These are phyloP conservation scores for Trichoderma koningiopsis DNA, from an alignment of 2,329 filamentous ascomycete genomes.

Conservation along the genomic window DNA sequence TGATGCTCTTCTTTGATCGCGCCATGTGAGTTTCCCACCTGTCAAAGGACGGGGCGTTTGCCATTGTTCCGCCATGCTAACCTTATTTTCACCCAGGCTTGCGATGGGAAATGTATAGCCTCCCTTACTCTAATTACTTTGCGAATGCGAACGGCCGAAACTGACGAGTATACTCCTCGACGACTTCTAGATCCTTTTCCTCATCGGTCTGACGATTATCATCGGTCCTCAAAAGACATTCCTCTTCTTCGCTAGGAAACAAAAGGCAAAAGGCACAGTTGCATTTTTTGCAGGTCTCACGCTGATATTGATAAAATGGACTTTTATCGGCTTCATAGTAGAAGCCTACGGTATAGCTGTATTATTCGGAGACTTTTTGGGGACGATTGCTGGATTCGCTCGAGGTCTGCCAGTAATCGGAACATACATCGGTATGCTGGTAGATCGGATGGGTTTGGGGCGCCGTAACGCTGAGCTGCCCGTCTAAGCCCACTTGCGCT, in stretches of 20 bases:
- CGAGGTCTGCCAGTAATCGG: constrained; percentile 83
- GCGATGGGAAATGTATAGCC: constrained; percentile 89
- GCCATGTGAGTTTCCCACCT: constrained; percentile 67
- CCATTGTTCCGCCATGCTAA: background rate
- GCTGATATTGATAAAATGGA: constrained; percentile 88
- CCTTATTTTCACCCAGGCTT: constrained; percentile 58
- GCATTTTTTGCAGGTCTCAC: constrained; percentile 83
- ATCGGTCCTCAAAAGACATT: constrained; percentile 91
- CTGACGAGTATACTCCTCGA: constrained; percentile 15
- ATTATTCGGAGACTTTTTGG: constrained; percentile 93
- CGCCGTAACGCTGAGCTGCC: constrained; percentile 76
- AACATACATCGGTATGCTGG: constrained; percentile 74
- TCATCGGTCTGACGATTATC: constrained; percentile 93
- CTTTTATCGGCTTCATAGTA: constrained; percentile 84
- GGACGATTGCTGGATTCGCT: constrained; percentile 86
- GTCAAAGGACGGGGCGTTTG: background rate
- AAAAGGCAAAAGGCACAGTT: constrained; percentile 88
- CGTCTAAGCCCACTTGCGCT: constrained; percentile 53
- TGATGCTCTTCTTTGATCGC: constrained; percentile 96
- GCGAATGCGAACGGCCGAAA: constrained; percentile 26
- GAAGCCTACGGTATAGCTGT: constrained; percentile 93
- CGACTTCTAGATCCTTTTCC: constrained; percentile 79
- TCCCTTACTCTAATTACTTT: constrained; percentile 19
- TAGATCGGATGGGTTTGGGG: constrained; percentile 71
- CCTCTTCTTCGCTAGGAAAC: constrained; percentile 89